Base-by-base conservation (phyloP, 2,329 filamentous ascomycete species). In the Zymoseptoria ardabiliae region DNA sequence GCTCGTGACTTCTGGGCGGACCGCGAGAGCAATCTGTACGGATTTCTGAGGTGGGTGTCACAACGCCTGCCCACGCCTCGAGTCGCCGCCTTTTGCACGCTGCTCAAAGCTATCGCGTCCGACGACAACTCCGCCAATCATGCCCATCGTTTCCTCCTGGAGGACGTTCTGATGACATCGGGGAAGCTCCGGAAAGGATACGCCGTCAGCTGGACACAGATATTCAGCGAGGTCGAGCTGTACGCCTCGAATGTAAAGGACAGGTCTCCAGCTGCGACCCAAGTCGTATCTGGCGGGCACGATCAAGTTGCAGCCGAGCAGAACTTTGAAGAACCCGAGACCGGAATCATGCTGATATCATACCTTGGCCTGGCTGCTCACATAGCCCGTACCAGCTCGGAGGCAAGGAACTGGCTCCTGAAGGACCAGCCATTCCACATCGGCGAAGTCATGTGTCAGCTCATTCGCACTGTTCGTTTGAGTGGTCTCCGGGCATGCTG, bases 1-100 rank as follows among this genome's bases (percentile, higher is more conserved):
- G 90, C 92, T 9, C 85, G 90, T 69, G 88, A 87, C 52, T 97
- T 97, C 67, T 99, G 94, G 94, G 83, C 84, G 30, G 92, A 97
- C 70, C 86, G 89, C 1, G 94, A 99, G 68, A 91, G 91, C 70
- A 96, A 97, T 66, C 79, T 99, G 30, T 90, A 92, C 63, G 94
- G 94, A 0, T 99, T 99, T 71, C 82, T 99, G 72, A 90, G 96
- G 64, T 99, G 94, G 94, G 90, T 92, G n/a, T 96, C 94, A 3
- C 88, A 91, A 66, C 83, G 94, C 68, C 91, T 96, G 61, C 96
- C 95, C 0, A 97, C 95, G 0, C 94, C 94, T n/a, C 82, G 96
- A 22, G 92, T 96, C 60, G 94, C 91, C 62, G 92, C 93, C 11
- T 99, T 97, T 68, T 99, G 94, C 73, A 93, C 97, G 71, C 93